These are phyloP conservation scores for Hanseniaspora singularis DNA, from an alignment of 805 yeast genomes.

Conservation along the genomic window DNA sequence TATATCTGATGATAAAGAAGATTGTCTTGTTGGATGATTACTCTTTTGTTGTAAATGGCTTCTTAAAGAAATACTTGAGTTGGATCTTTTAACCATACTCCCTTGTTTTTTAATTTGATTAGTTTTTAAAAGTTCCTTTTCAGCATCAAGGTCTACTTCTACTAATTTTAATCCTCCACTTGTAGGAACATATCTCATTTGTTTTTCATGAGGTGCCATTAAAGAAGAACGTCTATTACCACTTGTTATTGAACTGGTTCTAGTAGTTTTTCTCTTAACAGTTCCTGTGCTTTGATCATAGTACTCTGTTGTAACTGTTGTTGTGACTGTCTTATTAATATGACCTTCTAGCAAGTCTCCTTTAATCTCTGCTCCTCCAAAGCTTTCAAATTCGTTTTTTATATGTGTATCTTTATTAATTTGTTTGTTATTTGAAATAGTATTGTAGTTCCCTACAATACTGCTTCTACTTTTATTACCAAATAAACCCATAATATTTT, in stretches of 20 bases:
- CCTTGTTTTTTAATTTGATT: constrained; percentile 13
- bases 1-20: not conserved
- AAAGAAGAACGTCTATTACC: not conserved
- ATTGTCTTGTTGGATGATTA: not conserved
- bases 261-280: constrained; percentile 15
- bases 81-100: constrained; percentile 16
- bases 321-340: constrained; percentile 17
- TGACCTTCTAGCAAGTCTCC: constrained; percentile 24
- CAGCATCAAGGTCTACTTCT: constrained; percentile 46
- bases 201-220: constrained; percentile 27
- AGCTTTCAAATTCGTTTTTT: constrained; percentile 26
- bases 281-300: constrained; percentile 4
- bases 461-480: constrained; percentile 5
- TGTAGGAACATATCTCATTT: constrained; percentile 62
- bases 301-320: constrained; percentile 9
- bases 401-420: constrained; percentile 19
- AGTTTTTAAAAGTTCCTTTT: not conserved
- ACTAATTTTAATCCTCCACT: constrained; percentile 57
- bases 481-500: constrained; percentile 6
- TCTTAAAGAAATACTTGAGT: constrained; percentile 14
- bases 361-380: constrained; percentile 26
- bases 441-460: constrained; percentile 13
- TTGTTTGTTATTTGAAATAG: not conserved
- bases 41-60: not conserved
- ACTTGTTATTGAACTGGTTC: constrained; percentile 19